These are phyloP conservation scores for Leccinum uliginosum DNA, from an alignment of 768 basidiomycete species.

Conservation along the genomic window DNA sequence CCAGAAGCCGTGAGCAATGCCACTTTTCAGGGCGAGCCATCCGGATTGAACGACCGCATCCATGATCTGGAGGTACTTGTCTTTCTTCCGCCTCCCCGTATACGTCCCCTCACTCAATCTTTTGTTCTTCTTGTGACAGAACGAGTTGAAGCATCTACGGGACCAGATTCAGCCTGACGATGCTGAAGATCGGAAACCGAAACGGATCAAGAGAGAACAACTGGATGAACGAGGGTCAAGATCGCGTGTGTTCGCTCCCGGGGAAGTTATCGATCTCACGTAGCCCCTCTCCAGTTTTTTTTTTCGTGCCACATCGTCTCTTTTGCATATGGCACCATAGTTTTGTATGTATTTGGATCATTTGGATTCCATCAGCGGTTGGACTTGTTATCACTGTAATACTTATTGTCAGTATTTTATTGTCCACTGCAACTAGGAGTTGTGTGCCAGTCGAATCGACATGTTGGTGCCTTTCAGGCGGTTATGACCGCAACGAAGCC, in stretches of 20 bases:
- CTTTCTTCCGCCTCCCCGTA: neutral
- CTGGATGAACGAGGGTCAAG: neutral
- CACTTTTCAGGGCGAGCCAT: neutral
- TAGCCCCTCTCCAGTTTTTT: neutral
- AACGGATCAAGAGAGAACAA: constrained; percentile 15
- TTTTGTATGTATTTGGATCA: too few relatives aligned
- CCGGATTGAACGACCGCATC: neutral
- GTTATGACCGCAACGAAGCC: neutral
- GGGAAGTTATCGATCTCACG: constrained; percentile 19
- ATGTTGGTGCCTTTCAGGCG: too few relatives aligned
- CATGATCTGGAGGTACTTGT: constrained; percentile 5
- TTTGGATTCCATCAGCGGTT: too few relatives aligned
- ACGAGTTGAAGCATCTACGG: constrained; percentile 16
- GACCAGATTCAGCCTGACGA: neutral
- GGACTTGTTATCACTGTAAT: too few relatives aligned
- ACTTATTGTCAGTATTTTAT: too few relatives aligned
- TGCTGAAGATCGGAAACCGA: constrained; percentile 8
- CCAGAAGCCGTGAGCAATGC: neutral
- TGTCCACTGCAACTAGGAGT: too few relatives aligned
- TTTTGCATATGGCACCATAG: too few relatives aligned
- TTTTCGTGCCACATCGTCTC: too few relatives aligned
- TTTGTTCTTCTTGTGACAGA: neutral
- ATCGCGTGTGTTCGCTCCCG: neutral
- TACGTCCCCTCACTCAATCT: neutral
- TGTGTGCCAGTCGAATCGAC: too few relatives aligned